Percentiles rank a stretch among this genome's conserved stretches.
phyloP scores from a whole-genome alignment of 2,329 filamentous ascomycete genomes.

The Sodiomyces alkalinus region DNA sequence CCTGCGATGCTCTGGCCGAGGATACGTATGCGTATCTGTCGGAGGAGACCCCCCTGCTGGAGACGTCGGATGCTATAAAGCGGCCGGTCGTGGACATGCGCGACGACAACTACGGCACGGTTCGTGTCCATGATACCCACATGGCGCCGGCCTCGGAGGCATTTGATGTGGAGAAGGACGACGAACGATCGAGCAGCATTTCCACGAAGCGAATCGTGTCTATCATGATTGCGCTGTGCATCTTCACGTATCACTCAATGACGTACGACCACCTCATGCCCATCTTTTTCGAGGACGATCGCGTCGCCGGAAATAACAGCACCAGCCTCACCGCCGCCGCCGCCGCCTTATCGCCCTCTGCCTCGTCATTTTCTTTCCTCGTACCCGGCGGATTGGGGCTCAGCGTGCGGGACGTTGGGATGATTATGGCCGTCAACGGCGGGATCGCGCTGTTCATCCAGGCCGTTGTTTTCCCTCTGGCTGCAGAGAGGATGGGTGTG shows the following conservation, averaged over 20 bases:
- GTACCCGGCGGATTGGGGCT: slow-evolving; percentile 51
- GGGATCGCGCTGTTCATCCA: slow-evolving; percentile 44
- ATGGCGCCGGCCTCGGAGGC: slow-evolving; percentile 23
- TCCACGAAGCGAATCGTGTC: slow-evolving; percentile 52
- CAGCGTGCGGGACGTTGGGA: slow-evolving; percentile 45
- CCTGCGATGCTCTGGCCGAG: slow-evolving; percentile 20
- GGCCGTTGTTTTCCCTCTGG: slow-evolving; percentile 43
- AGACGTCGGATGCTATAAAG: slow-evolving; percentile 59
- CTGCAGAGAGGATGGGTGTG: slow-evolving; percentile 42
- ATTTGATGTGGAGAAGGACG: slow-evolving; percentile 17
- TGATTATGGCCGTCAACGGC: slow-evolving; percentile 44
- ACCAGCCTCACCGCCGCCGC: slow-evolving; percentile 17
- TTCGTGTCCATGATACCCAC: slow-evolving; percentile 31
- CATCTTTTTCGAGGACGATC: slow-evolving; percentile 79
- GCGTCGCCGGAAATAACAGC: slow-evolving; percentile 18
- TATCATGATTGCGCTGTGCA: slow-evolving; percentile 66
- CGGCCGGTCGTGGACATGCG: slow-evolving; percentile 59
- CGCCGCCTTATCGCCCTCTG: slow-evolving; percentile 29
- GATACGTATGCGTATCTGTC: slow-evolving; percentile 30
- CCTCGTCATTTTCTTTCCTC: too few species aligned
- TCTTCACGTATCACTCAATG: slow-evolving; percentile 94
- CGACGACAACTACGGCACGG: slow-evolving; percentile 67
- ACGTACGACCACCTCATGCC: slow-evolving; percentile 83
- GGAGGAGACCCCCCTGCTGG: slow-evolving; percentile 59
- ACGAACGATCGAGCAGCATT: slow-evolving; percentile 20